Evolutionary conservation across 2,329 filamentous ascomycete species (phyloP), one percentile per base, ranked within the genome.

Genomic region (Diaporthe sp.): DNA sequence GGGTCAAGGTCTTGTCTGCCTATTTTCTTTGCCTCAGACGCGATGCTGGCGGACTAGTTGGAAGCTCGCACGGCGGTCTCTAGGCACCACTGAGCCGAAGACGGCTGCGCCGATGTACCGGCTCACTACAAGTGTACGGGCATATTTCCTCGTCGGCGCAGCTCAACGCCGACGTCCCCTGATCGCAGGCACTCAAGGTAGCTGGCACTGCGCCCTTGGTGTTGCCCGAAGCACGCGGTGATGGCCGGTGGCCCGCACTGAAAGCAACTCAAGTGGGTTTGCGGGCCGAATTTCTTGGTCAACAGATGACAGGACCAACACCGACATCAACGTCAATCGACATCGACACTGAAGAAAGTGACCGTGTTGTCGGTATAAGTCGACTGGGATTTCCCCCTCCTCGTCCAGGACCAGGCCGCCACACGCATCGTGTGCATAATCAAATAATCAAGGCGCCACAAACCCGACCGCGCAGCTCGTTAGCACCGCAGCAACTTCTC

Each of bases 311-410:
- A 73, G 31, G 62, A 77, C 31, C 68, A 74, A 34, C 19, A 15
- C 13, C 28, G 55, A 4, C 37, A 44, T 17, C 60, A 9, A 9
- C 39, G 28, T 39, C 37, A 13, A 39, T 39, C 12, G 37, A 13
- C 12, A 39, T 39, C 37, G 12, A 53, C 34, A 53, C 31, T 25
- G 42, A 28, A 19, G 31, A 37, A 25, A 19, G 15, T 53, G 46
- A 42, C 22, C 15, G 31, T 25, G 17, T 39, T 34, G 31, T 68
- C 46, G 22, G 15, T 39, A 13, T 12, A 12, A 77, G 17, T 28
- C 34, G 78, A 78, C 49, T 79, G 74, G 75, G 75, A 78, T 62
- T 73, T 72, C 71, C 4, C 70, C 79, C 19, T 79, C 13, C 77
- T 80, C 7, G 19, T 25, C 53, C 77, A 22, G 79, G 78, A 17